Evolutionary conservation across 176 grass and related monocot species (phyloP), one percentile per base, ranked within the genome.

Genomic region (Pontederia paniculata): DNA sequence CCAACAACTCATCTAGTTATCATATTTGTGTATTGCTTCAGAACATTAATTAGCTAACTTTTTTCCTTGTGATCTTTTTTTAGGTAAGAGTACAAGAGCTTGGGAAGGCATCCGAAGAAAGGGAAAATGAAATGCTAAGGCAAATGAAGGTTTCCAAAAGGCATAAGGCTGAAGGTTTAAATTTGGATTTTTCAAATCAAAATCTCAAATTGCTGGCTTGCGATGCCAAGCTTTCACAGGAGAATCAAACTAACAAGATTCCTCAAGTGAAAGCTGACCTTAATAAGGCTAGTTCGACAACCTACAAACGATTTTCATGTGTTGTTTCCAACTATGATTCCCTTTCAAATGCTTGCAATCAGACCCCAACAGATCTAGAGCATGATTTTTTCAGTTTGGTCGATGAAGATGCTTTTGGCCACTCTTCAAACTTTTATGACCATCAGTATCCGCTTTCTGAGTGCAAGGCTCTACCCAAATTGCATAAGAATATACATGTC

Each of bases 101-200:
- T 21, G 83, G 77, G 70, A 90, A 87, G 74, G 68, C 71, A 53
- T 48, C 78, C 19, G 91, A 97, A 74, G 86, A 86, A 74, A 97
- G 73, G 58, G 86, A 84, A 77, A 97, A 97, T 77, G 14, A 25
- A 71, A 22, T 78, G 1, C 73, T 97, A 19, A 90, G 82, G 61
- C 77, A 87, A 49, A 74, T 97, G 72, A 97, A 74, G 68, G 45
- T 67, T 72, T 78, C 80, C 10, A 90, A 90, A 54, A 97, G 74
- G 83, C 18, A 50, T 48, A 97, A 90, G 84, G 17, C 69, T 66
- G 80, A 88, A 31, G 58, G 58, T 28, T 63, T 48, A 61, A 60
- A 66, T 69, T 74, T 67, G 48, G 61, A 50, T 58, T 57, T 53
- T 51, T 21, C 19, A 45, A 48, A 45, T 10, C 50, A 57, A 50